These are phyloP conservation scores for Nidula niveotomentosa DNA, from an alignment of 1,284 basidiomycete genomes.

Conservation along the genomic window DNA sequence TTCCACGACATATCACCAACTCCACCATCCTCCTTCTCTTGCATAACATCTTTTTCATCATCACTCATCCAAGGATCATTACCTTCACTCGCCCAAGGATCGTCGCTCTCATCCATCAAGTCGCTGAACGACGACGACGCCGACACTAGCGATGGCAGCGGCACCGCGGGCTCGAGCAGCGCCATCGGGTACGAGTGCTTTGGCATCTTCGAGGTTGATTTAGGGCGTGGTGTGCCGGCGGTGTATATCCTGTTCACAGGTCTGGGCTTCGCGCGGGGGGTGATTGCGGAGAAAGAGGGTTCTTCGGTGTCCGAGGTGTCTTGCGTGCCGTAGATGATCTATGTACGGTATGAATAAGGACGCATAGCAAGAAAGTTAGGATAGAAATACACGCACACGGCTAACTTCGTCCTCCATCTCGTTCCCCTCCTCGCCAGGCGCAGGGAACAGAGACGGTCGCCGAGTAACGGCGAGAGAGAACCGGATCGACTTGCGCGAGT, in stretches of 20 bases:
- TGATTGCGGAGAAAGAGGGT: constrained; percentile 8
- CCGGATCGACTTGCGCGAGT: constrained; percentile 20
- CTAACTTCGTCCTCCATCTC: constrained; percentile 17
- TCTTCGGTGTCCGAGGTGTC: constrained; percentile 10
- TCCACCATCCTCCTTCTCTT: not conserved
- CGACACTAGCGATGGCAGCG: not conserved
- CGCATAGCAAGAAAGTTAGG: not conserved
- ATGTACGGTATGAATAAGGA: not conserved
- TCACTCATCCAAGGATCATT: too few species aligned
- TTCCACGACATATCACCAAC: not conserved
- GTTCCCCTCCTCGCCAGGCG: constrained; percentile 3
- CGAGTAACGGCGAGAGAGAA: constrained; percentile 19
- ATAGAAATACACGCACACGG: constrained; percentile 9
- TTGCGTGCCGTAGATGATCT: constrained; percentile 19
- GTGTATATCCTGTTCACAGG: constrained; percentile 2
- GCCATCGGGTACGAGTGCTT: not conserved
- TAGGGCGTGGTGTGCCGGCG: not conserved
- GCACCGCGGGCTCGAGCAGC: not conserved
- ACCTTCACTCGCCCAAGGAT: not conserved
- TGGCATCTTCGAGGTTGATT: not conserved
- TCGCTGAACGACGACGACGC: not conserved
- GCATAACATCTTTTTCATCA: constrained; percentile 9
- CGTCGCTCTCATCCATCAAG: not conserved
- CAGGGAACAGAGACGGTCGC: constrained; percentile 17
- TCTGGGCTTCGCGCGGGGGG: constrained; percentile 13